Evolutionary conservation across 441 rosid species (phyloP).

Genomic region (Macaranga tanarius): DNA sequence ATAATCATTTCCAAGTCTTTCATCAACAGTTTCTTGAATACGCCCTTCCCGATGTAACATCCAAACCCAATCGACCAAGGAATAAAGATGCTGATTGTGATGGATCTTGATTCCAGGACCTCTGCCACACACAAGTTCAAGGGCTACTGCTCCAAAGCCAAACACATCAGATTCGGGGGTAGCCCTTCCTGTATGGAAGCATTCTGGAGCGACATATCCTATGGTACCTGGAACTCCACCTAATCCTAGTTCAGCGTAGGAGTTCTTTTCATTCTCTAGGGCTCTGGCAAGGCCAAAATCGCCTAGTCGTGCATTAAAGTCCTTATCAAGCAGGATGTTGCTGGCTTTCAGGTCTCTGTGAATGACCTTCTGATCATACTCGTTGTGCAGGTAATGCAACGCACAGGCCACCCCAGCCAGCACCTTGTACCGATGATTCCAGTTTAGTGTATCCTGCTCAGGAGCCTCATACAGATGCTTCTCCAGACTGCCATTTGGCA

Average conservation of each 20-base stretch:
- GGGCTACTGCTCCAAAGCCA: conserved; percentile 56
- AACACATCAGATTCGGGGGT: conserved; percentile 51
- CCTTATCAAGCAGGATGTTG: conserved; percentile 49
- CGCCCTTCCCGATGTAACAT: conserved; percentile 43
- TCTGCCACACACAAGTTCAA: conserved; percentile 48
- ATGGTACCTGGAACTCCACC: conserved; percentile 45
- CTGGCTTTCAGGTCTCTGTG: conserved; percentile 65
- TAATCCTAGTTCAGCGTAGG: conserved; percentile 43
- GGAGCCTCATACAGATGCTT: conserved; percentile 35
- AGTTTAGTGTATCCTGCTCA: conserved; percentile 26
- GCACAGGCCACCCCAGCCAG: conserved; percentile 53
- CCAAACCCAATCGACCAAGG: conserved; percentile 61
- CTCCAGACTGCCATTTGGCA: conserved; percentile 64
- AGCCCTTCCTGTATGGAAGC: conserved; percentile 57
- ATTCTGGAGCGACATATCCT: conserved; percentile 59
- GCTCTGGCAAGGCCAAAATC: conserved; percentile 61
- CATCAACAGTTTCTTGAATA: conserved; percentile 44
- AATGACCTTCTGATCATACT: conserved; percentile 54
- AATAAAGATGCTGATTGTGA: conserved; percentile 26
- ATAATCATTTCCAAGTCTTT: conserved; percentile 29
- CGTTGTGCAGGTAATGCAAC: conserved; percentile 52
- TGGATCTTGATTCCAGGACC: conserved; percentile 33
- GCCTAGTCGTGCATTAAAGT: conserved; percentile 52
- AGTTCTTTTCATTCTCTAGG: conserved; percentile 47
- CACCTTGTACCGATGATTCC: conserved; percentile 43